Evolutionary conservation across 345 rosid genomes (phyloP).

Genomic region (Toxicodendron radicans): DNA sequence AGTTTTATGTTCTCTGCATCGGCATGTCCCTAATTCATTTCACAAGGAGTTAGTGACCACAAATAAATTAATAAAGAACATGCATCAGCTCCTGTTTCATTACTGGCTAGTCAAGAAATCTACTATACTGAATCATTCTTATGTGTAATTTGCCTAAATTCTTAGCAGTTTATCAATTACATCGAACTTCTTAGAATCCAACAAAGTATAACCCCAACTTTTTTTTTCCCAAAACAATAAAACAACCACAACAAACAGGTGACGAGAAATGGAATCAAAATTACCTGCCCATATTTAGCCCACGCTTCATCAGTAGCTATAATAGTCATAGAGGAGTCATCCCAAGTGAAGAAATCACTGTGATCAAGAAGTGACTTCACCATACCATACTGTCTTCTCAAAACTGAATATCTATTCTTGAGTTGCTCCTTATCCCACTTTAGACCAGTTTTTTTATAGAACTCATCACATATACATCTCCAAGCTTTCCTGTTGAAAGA

Average conservation of each 20-base stretch:
- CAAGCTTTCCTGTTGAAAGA: conserved; percentile 46
- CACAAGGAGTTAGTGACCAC: background rate
- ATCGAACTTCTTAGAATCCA: too few relatives aligned
- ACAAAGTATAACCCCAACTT: too few relatives aligned
- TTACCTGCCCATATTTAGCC: conserved; percentile 44
- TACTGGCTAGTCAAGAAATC: conserved; percentile 8
- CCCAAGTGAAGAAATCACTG: conserved; percentile 35
- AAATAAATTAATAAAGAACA: conserved; percentile 9
- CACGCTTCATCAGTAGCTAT: conserved; percentile 47
- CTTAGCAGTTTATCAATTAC: too few relatives aligned
- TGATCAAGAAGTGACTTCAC: conserved; percentile 42
- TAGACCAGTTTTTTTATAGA: conserved; percentile 37
- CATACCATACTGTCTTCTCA: conserved; percentile 41
- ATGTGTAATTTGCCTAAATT: too few relatives aligned
- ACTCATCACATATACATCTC: conserved; percentile 38
- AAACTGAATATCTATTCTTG: conserved; percentile 36
- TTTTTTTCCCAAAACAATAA: too few relatives aligned
- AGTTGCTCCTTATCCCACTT: conserved; percentile 50
- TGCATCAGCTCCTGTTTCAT: conserved; percentile 9
- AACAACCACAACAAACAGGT: too few relatives aligned
- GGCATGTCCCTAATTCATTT: conserved; percentile 44
- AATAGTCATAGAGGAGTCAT: conserved; percentile 40
- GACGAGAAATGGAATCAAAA: too few relatives aligned
- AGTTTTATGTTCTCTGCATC: conserved; percentile 50
- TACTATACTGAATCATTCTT: too few relatives aligned